These are phyloP conservation scores for Picea glauca DNA, from an alignment of 75 land plant genomes.

Conservation along the genomic window DNA sequence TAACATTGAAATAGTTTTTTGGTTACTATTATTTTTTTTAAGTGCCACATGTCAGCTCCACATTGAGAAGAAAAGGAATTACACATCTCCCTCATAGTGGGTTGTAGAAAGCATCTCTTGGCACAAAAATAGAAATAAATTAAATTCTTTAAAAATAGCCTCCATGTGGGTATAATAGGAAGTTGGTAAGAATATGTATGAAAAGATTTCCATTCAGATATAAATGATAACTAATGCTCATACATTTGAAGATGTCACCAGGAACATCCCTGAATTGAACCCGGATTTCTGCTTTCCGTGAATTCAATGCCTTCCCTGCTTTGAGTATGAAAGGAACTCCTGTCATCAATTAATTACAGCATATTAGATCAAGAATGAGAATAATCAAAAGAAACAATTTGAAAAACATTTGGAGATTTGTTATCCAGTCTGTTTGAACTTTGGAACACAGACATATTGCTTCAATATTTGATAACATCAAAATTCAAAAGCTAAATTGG, in stretches of 20 bases:
- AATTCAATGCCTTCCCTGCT: conserved; percentile 92
- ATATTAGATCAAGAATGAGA: not conserved
- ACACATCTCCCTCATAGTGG: too few relatives aligned
- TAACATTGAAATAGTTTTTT: too few relatives aligned
- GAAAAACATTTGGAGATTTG: not conserved
- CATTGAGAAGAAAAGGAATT: too few relatives aligned
- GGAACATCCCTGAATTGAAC: conserved; percentile 97
- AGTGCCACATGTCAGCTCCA: too few relatives aligned
- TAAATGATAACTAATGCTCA: conserved; percentile 7
- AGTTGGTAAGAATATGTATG: not conserved
- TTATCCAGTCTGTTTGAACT: not conserved
- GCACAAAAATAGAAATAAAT: too few relatives aligned
- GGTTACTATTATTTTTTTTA: too few relatives aligned
- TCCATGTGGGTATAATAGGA: too few relatives aligned
- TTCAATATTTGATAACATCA: not conserved
- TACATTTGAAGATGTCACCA: conserved; percentile 91
- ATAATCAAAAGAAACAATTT: not conserved
- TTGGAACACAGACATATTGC: not conserved
- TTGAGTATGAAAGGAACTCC: conserved; percentile 95
- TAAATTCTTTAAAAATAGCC: too few relatives aligned
- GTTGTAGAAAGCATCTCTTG: too few relatives aligned
- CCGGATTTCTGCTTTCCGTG: conserved; percentile 92
- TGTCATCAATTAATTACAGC: conserved; percentile 19
- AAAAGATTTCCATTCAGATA: not conserved
- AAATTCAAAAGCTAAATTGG: not conserved